Evolutionary conservation across 768 basidiomycete genomes (phyloP).

Genomic region (Trametes cingulata): DNA sequence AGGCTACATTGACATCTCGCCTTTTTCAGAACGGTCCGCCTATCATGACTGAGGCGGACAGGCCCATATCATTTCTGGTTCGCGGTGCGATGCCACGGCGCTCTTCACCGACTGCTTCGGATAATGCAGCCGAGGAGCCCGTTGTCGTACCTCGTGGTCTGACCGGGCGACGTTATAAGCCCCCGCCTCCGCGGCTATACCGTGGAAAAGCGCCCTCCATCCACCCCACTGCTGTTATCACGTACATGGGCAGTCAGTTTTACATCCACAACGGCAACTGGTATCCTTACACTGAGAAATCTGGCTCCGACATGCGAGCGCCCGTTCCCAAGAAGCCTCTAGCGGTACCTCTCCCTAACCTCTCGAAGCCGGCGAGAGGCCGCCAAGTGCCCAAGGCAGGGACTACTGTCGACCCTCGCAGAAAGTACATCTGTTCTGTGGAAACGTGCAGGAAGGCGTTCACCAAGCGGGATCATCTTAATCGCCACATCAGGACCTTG

Average conservation of each 20-base stretch:
- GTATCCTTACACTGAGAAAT: conserved; percentile 24
- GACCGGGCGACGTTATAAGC: conserved; percentile 3
- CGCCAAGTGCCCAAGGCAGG: conserved; percentile 47
- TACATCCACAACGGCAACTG: not conserved
- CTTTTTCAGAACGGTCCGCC: conserved; percentile 15
- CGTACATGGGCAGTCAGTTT: not conserved
- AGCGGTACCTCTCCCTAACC: conserved; percentile 41
- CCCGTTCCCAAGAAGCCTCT: not conserved
- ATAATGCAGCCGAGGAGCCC: not conserved
- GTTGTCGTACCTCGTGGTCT: conserved; percentile 15
- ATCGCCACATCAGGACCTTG: conserved; percentile 76
- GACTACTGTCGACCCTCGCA: conserved; percentile 21
- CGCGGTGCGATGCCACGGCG: conserved; percentile 9
- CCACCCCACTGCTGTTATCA: not conserved
- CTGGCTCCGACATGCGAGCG: not conserved
- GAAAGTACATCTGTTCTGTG: conserved; percentile 67
- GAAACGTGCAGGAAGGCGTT: conserved; percentile 79
- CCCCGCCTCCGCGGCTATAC: not conserved
- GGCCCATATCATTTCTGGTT: conserved; percentile 20
- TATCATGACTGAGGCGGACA: conserved; percentile 14
- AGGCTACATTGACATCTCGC: not conserved
- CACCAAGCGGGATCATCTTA: conserved; percentile 76
- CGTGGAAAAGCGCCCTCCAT: not conserved
- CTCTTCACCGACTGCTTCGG: not conserved
- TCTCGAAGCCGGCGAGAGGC: conserved; percentile 52